Conservation (phyloP, 139 green algal genomes). For the Chlorella sp. region DNA sequence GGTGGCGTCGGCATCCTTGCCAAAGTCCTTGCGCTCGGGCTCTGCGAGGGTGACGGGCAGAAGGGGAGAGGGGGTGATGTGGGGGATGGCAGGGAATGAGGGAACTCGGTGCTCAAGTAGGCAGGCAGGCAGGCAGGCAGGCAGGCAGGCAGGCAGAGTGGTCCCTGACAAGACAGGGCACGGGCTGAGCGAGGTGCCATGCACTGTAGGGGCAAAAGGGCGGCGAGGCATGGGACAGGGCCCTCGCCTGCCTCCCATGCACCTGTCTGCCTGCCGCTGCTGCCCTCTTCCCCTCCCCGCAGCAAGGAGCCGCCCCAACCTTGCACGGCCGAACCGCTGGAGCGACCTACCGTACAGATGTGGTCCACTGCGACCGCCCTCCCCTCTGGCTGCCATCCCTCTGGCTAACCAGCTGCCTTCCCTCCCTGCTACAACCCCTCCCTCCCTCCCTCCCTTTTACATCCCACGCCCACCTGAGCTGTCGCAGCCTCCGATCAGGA, state of each 20-base stretch:
- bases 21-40: slow-evolving; percentile 37
- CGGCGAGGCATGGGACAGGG: too few relatives aligned
- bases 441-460: not conserved
- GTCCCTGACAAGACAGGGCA: too few relatives aligned
- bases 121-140: not conserved
- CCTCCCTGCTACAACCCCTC: not conserved
- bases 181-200: too few relatives aligned
- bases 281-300: not conserved
- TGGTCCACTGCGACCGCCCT: slow-evolving; percentile 15
- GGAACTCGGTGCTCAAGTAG: not conserved
- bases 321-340: not conserved
- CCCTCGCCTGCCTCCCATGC: not conserved
- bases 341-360: slow-evolving; percentile 40
- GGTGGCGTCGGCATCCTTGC: slow-evolving; percentile 28
- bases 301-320: not conserved
- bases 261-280: not conserved
- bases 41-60: not conserved
- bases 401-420: not conserved
- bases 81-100: not conserved
- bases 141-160: too few relatives aligned
- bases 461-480: not conserved
- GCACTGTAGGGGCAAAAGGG: too few relatives aligned
- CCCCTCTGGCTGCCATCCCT: not conserved
- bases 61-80: not conserved
- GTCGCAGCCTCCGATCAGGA: slow-evolving; percentile 52